phyloP scores from a whole-genome alignment of 2,329 filamentous ascomycete species.

The Alternaria ethzedia region DNA sequence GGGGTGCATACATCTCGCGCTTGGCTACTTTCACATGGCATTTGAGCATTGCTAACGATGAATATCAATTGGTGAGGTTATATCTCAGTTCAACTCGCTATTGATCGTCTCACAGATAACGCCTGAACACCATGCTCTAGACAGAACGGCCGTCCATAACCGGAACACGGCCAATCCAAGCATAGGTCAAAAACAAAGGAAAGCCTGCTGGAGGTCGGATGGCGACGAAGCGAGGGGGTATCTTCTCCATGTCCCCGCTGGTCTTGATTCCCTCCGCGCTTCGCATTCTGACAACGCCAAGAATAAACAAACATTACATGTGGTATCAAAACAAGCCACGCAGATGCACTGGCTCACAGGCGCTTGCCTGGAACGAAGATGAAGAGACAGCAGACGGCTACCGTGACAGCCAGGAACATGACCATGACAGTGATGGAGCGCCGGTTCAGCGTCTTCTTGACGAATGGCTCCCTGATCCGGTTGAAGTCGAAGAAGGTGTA shows the following conservation, averaged over 20 bases:
- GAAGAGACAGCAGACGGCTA: constrained; percentile 86
- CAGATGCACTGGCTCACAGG: constrained; percentile 55
- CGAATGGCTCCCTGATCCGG: constrained; percentile 86
- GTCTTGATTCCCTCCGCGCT: constrained; percentile 9
- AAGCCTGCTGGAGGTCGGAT: constrained; percentile 14
- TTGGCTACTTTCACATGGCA: neutral
- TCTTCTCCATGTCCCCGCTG: constrained; percentile 13
- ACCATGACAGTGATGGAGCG: constrained; percentile 81
- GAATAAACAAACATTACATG: constrained; percentile 29
- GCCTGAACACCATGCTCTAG: constrained; percentile 15
- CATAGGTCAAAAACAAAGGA: constrained; percentile 11
- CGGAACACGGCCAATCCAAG: constrained; percentile 9
- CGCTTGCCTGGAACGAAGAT: constrained; percentile 92
- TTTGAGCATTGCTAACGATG: neutral
- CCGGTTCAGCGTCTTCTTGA: constrained; percentile 82
- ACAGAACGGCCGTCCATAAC: constrained; percentile 6
- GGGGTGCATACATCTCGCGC: constrained; percentile 4
- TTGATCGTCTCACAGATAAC: constrained; percentile 1
- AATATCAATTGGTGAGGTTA: neutral
- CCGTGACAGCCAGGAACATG: constrained; percentile 77
- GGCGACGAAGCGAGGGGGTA: constrained; percentile 20
- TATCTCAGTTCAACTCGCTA: constrained; percentile 2
- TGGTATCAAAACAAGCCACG: constrained; percentile 6
- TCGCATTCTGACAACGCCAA: constrained; percentile 13
- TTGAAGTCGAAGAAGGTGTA: constrained; percentile 96